Base-by-base conservation (phyloP, 2,329 filamentous ascomycete species). In the Cytospora mali region DNA sequence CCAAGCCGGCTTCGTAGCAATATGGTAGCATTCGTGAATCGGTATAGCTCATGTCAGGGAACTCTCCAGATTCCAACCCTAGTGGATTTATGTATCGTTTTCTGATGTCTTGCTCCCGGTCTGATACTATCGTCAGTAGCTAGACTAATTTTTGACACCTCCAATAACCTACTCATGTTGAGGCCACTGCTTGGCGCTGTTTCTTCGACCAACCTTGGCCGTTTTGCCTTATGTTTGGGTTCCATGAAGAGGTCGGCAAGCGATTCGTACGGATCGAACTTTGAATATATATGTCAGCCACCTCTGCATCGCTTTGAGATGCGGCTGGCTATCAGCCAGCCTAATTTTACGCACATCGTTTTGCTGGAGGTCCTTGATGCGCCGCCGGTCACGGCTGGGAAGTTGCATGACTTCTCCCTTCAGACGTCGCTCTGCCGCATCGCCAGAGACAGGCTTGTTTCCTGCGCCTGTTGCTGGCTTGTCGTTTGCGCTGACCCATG, bases 401-500 rank as follows among this genome's bases (percentile, higher is more conserved):
- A 90, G 79, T 70, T 88, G 85, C 88, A 90, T 90, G 64, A 90
- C 85, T 71, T 89, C 86, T 68, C 83, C 85, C 76, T 90, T 90
- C 55, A 90, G 73, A 68, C 82, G 81, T 69, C 86, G 80, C 74
- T 90, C 87, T 39, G 84, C 81, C 35, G 87, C 85, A 79, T 90
- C 87, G 29, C 86, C 86, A 29, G 83, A 85, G 53, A 86, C 81
- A 25, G 85, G 84, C 72, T 90, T 90, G 67, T 78, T 83, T 66
- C 83, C 83, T 33, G 82, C 76, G 49, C 79, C 80, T 13, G 83
- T 76, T 21, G 81, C 75, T 21, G 86, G 86, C 69, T 90, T 90
- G 69, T 90, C 87, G 70, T 89, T 88, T 60, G 87, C 86, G 73
- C 86, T 89, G 72, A 90, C 88, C 87, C 87, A 90, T 65, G 85